phyloP scores from a whole-genome alignment of 177 flowering plant species.

The Vitis hybrid region DNA sequence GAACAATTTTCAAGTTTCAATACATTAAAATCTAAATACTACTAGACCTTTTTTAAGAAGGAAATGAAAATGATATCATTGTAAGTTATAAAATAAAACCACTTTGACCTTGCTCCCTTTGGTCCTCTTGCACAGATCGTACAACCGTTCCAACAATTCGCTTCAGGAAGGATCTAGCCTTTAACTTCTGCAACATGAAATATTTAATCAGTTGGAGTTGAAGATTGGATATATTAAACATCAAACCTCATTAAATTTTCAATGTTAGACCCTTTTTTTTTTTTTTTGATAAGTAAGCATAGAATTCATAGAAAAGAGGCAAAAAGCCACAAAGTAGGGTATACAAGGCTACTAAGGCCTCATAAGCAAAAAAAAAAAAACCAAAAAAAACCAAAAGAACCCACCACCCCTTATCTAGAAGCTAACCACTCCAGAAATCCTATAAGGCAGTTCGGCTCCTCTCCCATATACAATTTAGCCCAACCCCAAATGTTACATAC shows the following conservation, averaged over 20 bases:
- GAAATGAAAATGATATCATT: not conserved
- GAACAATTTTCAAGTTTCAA: no score
- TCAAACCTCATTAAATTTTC: not conserved
- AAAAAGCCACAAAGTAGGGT: no score
- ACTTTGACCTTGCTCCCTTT: conserved; percentile 83
- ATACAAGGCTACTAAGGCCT: no score
- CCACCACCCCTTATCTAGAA: no score
- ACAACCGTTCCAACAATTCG: conserved; percentile 94
- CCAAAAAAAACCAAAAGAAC: no score
- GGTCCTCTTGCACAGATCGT: conserved; percentile 93
- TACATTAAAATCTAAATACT: not conserved
- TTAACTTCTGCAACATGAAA: conserved; percentile 59
- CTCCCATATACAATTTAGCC: no score
- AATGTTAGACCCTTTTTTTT: not conserved
- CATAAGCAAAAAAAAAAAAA: no score
- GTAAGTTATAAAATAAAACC: not conserved
- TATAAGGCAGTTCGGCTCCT: no score
- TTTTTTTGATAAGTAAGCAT: no score
- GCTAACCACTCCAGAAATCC: no score
- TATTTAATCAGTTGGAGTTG: conserved; percentile 5
- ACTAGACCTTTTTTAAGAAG: not conserved
- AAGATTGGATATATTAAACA: conserved; percentile 4
- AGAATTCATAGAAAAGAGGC: no score
- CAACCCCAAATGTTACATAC: no score
- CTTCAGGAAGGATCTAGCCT: conserved; percentile 74